Conservation (phyloP, 2,329 filamentous ascomycete species). For the Aspergillus unguis region DNA sequence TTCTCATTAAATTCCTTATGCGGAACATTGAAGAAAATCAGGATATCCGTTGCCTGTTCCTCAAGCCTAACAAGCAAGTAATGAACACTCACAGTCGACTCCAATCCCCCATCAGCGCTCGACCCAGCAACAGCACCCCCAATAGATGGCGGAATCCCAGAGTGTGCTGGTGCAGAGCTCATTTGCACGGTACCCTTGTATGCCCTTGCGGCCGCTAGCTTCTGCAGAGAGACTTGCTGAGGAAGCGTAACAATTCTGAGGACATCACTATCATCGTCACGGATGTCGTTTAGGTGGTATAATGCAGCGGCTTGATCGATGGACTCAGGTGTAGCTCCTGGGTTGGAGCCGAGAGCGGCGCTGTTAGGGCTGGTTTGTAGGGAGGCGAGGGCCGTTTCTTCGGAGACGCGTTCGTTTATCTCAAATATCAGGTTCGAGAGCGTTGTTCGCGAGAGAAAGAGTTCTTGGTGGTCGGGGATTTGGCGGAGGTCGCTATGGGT, state of each 20-base stretch:
- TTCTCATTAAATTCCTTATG: constrained; percentile 70
- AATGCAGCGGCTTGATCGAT: constrained; percentile 16
- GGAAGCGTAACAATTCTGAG: constrained; percentile 66
- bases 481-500: constrained; percentile 33
- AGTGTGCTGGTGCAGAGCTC: constrained; percentile 12
- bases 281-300: constrained; percentile 62
- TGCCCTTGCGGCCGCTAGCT: constrained; percentile 14
- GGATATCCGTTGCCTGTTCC: constrained; percentile 71
- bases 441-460: constrained; percentile 79
- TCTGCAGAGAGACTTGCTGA: constrained; percentile 55
- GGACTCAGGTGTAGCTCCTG: not conserved
- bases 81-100: constrained; percentile 62
- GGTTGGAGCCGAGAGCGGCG: constrained; percentile 34
- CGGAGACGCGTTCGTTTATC: constrained; percentile 73
- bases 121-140: constrained; percentile 20
- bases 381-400: constrained; percentile 24
- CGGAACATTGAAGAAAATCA: constrained; percentile 85
- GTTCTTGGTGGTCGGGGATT: constrained; percentile 69
- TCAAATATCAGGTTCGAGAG: constrained; percentile 88
- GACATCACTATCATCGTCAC: constrained; percentile 58
- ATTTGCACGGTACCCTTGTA: constrained; percentile 31
- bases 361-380: constrained; percentile 24
- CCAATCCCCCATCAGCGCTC: constrained; percentile 19
- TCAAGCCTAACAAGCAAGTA: constrained; percentile 74
- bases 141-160: constrained; percentile 12